Evolutionary conservation across 1,284 basidiomycete genomes (phyloP).

Genomic region (Coniophora puteana): DNA sequence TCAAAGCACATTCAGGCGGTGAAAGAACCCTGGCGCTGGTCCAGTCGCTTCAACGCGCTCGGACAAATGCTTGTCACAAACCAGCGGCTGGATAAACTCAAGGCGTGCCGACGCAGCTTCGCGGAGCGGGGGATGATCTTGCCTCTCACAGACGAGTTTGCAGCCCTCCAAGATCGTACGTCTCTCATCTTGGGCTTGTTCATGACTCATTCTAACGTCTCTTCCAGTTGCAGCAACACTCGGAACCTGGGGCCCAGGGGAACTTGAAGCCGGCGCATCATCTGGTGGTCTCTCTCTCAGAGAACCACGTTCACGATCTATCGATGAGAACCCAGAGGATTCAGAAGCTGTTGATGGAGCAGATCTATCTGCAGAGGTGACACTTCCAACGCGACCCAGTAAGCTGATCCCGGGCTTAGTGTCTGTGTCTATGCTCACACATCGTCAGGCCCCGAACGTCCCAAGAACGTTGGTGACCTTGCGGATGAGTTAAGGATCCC

Average conservation of each 20-base stretch:
- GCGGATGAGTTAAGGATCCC: neutral
- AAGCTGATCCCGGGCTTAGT: too few relatives aligned
- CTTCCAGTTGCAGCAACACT: too few relatives aligned
- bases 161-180: too few relatives aligned
- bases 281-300: too few relatives aligned
- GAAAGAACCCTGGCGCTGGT: constrained; percentile 15
- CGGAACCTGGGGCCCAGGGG: too few relatives aligned
- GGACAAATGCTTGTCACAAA: constrained; percentile 18
- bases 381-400: neutral
- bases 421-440: neutral
- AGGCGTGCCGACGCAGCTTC: too few relatives aligned
- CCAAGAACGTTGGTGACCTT: neutral
- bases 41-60: constrained; percentile 12
- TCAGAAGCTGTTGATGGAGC: neutral
- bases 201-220: too few relatives aligned
- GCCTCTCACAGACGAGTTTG: too few relatives aligned
- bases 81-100: constrained; percentile 15
- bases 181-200: too few relatives aligned
- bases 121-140: too few relatives aligned
- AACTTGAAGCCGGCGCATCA: too few relatives aligned
- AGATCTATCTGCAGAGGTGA: neutral
- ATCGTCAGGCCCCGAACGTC: neutral
- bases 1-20: constrained; percentile 2
- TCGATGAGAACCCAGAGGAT: neutral
- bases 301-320: too few relatives aligned